A percentile compares a stretch with the other conserved stretches of the same genome.
Conservation (phyloP, 805 yeast genomes). For the Lachancea dasiensis region DNA sequence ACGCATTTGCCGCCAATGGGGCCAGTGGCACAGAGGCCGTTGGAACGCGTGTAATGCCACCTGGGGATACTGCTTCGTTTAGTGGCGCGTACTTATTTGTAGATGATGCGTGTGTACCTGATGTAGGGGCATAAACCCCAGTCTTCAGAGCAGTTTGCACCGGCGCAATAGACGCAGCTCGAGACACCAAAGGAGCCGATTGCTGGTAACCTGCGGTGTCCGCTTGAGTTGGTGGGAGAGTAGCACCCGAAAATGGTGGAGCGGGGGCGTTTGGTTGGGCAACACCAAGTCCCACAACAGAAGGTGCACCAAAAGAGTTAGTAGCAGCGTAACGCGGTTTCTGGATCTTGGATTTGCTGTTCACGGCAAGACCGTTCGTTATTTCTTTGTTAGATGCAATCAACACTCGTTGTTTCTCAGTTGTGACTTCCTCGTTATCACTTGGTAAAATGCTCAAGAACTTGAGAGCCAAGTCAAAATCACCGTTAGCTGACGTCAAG, state of each 20-base stretch:
- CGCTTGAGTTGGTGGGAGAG: conserved; percentile 7
- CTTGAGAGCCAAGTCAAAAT: conserved; percentile 71
- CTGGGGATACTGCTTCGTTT: conserved; percentile 11
- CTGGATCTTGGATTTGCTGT: conserved; percentile 2
- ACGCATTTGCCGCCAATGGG: conserved; percentile 23
- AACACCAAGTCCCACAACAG: conserved; percentile 3
- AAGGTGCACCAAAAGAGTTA: neutral
- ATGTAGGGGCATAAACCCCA: no score
- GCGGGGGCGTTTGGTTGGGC: neutral
- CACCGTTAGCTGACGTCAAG: conserved; percentile 74
- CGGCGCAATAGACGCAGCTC: conserved; percentile 8
- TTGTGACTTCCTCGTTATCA: conserved; percentile 59
- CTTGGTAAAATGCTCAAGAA: conserved; percentile 68
- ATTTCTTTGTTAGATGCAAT: conserved; percentile 48
- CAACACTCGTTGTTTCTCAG: conserved; percentile 73
- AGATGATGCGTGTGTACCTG: conserved; percentile 19
- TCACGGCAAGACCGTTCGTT: conserved; percentile 2
- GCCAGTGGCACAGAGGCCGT: conserved; percentile 14
- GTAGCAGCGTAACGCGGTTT: conserved; percentile 6
- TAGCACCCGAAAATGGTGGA: no score
- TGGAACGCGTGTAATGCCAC: conserved; percentile 4
- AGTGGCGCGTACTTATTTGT: conserved; percentile 13
- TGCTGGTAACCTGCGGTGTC: conserved; percentile 4
- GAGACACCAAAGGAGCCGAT: conserved; percentile 4
- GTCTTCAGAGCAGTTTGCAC: conserved; percentile 9